Percentiles rank a stretch among this genome's conserved stretches.
Evolutionary conservation across 192 early-diverging fungal genomes (phyloP).

Genomic region (Entomortierella chlamydospora): DNA sequence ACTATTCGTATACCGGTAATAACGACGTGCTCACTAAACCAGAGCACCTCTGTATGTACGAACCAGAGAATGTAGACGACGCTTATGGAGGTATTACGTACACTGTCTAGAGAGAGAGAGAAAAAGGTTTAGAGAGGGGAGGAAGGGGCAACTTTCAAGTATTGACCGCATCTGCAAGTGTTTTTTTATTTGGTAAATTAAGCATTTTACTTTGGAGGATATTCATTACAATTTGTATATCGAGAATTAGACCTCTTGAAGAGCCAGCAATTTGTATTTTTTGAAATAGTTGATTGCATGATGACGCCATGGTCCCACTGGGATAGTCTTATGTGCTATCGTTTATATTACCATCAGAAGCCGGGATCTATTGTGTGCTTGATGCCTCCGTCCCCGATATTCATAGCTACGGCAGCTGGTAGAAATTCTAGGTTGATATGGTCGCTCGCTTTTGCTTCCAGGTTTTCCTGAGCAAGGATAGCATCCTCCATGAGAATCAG

Average conservation of each 20-base stretch:
- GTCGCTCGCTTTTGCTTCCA: neutral
- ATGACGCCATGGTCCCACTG: slow-evolving; percentile 1
- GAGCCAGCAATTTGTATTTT: too few relatives aligned
- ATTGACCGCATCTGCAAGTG: neutral
- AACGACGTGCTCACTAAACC: slow-evolving; percentile 58
- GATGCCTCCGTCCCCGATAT: neutral
- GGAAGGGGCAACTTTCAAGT: neutral
- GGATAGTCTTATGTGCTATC: neutral
- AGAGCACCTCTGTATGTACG: slow-evolving; percentile 71
- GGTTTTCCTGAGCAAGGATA: slow-evolving; percentile 9
- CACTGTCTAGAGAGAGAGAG: slow-evolving; percentile 22
- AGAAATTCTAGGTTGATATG: neutral
- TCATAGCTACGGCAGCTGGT: too few relatives aligned
- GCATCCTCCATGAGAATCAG: slow-evolving; percentile 35
- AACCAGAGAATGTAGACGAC: slow-evolving; percentile 57
- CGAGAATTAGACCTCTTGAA: too few relatives aligned
- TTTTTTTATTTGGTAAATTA: too few relatives aligned
- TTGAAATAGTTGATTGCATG: neutral
- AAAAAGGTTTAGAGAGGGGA: too few relatives aligned
- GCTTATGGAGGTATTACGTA: slow-evolving; percentile 44
- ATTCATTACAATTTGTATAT: too few relatives aligned
- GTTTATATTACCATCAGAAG: neutral
- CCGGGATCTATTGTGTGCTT: neutral
- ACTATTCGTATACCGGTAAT: slow-evolving; percentile 70
- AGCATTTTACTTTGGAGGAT: too few relatives aligned